Evolutionary conservation across 169 alveolate species (phyloP).

Genomic region (Plasmodium ovale): DNA sequence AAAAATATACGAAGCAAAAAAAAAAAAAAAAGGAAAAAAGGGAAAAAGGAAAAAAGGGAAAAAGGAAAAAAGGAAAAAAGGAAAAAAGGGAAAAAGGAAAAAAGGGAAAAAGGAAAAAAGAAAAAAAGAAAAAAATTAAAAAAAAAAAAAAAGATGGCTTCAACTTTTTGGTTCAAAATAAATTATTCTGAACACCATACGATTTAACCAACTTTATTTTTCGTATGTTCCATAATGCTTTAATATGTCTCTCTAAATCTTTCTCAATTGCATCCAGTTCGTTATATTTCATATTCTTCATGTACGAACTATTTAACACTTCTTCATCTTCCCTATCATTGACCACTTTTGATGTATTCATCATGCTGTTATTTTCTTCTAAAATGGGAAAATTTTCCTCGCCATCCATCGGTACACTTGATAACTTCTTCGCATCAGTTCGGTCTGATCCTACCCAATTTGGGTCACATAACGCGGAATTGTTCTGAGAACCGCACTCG

Average conservation of each 20-base stretch:
- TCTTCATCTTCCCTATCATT: slow-evolving; percentile 26
- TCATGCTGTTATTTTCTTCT: not conserved
- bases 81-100: too few relatives aligned
- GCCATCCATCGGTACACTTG: not conserved
- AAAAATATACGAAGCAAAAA: too few relatives aligned
- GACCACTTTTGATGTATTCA: not conserved
- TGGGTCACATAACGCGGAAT: not conserved
- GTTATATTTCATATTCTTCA: slow-evolving; percentile 49
- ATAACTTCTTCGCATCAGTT: not conserved
- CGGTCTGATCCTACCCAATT: not conserved
- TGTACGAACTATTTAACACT: slow-evolving; percentile 25
- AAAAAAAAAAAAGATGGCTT: not conserved
- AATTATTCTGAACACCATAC: slow-evolving; percentile 3
- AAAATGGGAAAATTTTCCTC: not conserved
- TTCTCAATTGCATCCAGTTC: slow-evolving; percentile 73
- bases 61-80: too few relatives aligned
- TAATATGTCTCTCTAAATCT: slow-evolving; percentile 70
- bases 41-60: too few relatives aligned
- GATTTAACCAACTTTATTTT: slow-evolving; percentile 36
- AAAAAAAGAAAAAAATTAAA: too few relatives aligned
- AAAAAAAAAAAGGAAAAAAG: too few relatives aligned
- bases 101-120: too few relatives aligned
- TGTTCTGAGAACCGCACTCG: not conserved
- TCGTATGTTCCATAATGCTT: slow-evolving; percentile 72
- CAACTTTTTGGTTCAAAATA: not conserved